Evolutionary conservation across 495 filamentous ascomycete genomes (phyloP).

Genomic region (Aspergillus indologenus): DNA sequence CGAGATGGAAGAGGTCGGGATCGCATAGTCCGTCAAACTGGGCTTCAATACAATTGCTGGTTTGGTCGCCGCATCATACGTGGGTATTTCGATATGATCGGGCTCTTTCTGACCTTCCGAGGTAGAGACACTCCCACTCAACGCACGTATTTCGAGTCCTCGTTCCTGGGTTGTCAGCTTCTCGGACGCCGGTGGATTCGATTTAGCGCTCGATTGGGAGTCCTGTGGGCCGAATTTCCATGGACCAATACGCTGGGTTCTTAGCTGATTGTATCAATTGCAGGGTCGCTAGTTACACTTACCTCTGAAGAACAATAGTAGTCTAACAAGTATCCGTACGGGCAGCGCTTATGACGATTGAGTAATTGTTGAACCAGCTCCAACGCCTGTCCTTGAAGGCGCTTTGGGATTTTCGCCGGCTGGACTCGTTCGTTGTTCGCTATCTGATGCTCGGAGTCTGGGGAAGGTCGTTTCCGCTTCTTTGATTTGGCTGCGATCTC

Average conservation of each 20-base stretch:
- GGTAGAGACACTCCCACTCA: background rate
- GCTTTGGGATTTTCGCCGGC: constrained; percentile 56
- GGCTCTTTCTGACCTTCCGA: background rate
- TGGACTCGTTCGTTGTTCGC: constrained; percentile 27
- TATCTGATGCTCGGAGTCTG: constrained; percentile 6
- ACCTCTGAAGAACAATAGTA: constrained; percentile 73
- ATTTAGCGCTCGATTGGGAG: constrained; percentile 15
- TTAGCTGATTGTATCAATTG: constrained; percentile 8
- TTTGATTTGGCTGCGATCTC: constrained; percentile 58
- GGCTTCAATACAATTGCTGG: constrained; percentile 15
- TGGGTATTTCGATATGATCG: background rate
- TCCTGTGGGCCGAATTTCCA: constrained; percentile 25
- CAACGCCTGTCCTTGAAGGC: constrained; percentile 61
- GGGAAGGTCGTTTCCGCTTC: constrained; percentile 8
- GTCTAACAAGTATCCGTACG: constrained; percentile 70
- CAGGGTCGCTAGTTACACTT: constrained; percentile 16
- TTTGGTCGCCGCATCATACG: background rate
- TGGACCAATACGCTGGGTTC: constrained; percentile 29
- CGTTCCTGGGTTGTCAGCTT: constrained; percentile 32
- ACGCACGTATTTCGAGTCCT: background rate
- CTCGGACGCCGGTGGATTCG: constrained; percentile 20
- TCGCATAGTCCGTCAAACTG: constrained; percentile 67
- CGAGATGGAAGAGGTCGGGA: constrained; percentile 66
- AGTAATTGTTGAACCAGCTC: constrained; percentile 67
- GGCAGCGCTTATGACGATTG: constrained; percentile 65